Evolutionary conservation across 2,329 filamentous ascomycete species (phyloP).

Genomic region (Dothideomycetes sp.): DNA sequence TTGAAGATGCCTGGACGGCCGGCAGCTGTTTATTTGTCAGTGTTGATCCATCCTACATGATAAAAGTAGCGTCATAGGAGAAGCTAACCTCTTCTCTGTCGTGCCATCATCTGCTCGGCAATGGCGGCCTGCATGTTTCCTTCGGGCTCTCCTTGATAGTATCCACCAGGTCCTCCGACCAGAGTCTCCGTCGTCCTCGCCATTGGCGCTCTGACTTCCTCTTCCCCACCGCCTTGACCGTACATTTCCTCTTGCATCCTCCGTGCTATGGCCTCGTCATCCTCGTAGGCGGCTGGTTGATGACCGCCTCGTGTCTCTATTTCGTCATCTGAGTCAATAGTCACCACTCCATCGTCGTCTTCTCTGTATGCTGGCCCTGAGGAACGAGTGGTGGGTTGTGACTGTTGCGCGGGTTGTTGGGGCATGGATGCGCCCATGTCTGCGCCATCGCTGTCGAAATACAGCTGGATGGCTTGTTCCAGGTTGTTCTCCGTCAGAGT

Average conservation of each 20-base stretch:
- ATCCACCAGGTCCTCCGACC: conserved; percentile 55
- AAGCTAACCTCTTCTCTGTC: conserved; percentile 25
- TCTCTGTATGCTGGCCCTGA: conserved; percentile 27
- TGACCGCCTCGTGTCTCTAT: conserved; percentile 33
- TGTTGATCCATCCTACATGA: conserved; percentile 20
- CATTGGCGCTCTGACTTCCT: conserved; percentile 78
- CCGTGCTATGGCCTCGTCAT: conserved; percentile 88
- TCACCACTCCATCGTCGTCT: conserved; percentile 52
- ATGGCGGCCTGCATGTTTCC: conserved; percentile 50
- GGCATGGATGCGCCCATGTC: conserved; percentile 31
- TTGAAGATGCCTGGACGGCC: conserved; percentile 57
- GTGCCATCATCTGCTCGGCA: conserved; percentile 49
- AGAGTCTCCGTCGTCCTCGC: conserved; percentile 84
- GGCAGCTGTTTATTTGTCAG: conserved; percentile 21
- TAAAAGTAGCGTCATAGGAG: conserved; percentile 12
- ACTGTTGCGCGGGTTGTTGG: conserved; percentile 18
- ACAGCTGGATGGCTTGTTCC: conserved; percentile 78
- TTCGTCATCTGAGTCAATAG: conserved; percentile 70
- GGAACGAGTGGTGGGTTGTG: conserved; percentile 24
- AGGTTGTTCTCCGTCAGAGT: conserved; percentile 75
- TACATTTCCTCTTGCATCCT: conserved; percentile 89
- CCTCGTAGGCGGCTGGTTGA: conserved; percentile 42
- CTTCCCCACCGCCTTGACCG: conserved; percentile 38
- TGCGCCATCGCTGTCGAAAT: conserved; percentile 76
- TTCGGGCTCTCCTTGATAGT: conserved; percentile 24